Evolutionary conservation across 768 basidiomycete genomes (phyloP).

Genomic region (Naganishia vishniacii): DNA sequence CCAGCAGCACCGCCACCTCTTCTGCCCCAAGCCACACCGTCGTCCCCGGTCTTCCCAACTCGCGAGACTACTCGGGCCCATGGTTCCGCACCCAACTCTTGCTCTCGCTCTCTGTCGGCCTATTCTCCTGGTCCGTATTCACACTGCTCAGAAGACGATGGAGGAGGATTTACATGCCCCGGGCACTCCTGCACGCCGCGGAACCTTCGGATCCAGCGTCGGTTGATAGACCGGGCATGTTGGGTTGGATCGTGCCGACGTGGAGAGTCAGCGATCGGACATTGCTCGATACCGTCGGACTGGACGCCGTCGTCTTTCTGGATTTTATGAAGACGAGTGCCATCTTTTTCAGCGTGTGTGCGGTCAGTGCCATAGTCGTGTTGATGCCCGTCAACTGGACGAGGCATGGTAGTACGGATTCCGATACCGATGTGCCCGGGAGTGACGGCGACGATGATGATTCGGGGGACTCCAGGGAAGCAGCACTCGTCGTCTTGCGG

Average conservation of each 20-base stretch:
- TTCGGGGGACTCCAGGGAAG: not conserved
- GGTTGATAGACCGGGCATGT: slow-evolving; percentile 53
- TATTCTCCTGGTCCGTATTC: slow-evolving; percentile 76
- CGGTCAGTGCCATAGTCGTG: slow-evolving; percentile 71
- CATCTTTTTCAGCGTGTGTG: slow-evolving; percentile 79
- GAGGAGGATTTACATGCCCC: slow-evolving; percentile 83
- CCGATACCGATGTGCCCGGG: slow-evolving; percentile 52
- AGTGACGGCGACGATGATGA: slow-evolving; percentile 43
- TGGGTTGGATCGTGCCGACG: slow-evolving; percentile 95
- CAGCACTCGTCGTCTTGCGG: not conserved
- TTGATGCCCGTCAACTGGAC: slow-evolving; percentile 93
- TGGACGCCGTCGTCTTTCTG: slow-evolving; percentile 95
- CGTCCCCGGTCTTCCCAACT: not conserved
- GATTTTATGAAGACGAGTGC: slow-evolving; percentile 95
- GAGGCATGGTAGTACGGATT: slow-evolving; percentile 53
- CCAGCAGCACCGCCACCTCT: not conserved
- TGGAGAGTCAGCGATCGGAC: slow-evolving; percentile 84
- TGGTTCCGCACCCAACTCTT: slow-evolving; percentile 90
- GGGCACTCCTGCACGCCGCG: slow-evolving; percentile 42
- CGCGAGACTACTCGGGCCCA: slow-evolving; percentile 56
- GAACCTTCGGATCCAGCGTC: slow-evolving; percentile 9
- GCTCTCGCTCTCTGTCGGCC: slow-evolving; percentile 70
- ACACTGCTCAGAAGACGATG: slow-evolving; percentile 80
- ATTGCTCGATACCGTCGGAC: slow-evolving; percentile 87
- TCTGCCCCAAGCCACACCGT: not conserved